Base-by-base conservation (phyloP, 2,329 filamentous ascomycete genomes). In the Coniochaeta sp. region DNA sequence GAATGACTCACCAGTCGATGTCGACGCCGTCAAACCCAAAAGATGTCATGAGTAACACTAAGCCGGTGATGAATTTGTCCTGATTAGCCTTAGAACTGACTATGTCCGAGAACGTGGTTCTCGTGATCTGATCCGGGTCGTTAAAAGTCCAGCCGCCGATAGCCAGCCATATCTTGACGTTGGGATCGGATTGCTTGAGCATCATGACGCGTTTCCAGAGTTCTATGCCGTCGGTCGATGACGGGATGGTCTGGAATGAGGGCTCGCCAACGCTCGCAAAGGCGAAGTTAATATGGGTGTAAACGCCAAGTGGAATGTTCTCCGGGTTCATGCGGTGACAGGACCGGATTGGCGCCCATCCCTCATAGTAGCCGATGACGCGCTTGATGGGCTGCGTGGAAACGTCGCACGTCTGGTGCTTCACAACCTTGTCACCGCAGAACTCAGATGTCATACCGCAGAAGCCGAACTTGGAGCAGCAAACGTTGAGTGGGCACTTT, bases 1-100 rank as follows among this genome's bases (percentile, higher is more conserved):
- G 33, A 6, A 22, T 19, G 81, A 85, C 65, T 82, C 81, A 28
- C 83, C 85, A 11, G 84, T 68, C 67, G 14, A 70, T 58, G 47
- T 69, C 67, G 2, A 68, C 58, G 7, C 67, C 68, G 22, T 69
- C 66, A 26, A 68, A 65, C 7, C 58, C 62, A 33, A 68, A 61
- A 1, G 58, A 54, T 1, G 38, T 26, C 58, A 70, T 60, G 52
- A 68, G 67, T 8, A 26, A 40, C 16, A 60, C n/a, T 5, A 63
- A 14, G 12, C 61, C 62, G 1, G 7, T 22, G 16, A 36, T 19
- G 36, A 63, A 60, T 56, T 64, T 60, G 7, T 47, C 43, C 1
- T 60, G 34, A 7, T 65, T 40, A 0, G 40, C 57, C 19, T 44
- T 44, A 52, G 60, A 65, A 55, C 5, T 40, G 17, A 47, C 56